Conservation (phyloP, 2,329 filamentous ascomycete genomes). For the Leptographium wingfieldii region DNA sequence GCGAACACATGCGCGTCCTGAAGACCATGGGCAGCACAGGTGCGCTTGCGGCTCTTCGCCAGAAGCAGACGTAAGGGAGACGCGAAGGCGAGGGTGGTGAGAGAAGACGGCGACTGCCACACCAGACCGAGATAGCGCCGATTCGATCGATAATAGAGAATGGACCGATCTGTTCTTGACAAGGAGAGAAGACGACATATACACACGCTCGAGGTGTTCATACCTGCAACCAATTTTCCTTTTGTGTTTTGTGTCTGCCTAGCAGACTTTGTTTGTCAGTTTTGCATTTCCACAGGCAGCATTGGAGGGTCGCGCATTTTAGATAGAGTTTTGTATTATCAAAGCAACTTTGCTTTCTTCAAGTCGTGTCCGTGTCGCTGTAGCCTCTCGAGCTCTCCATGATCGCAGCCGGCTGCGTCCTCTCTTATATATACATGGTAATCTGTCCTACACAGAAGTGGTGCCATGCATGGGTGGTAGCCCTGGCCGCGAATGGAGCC, state of each 20-base stretch:
- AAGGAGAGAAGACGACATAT: background rate
- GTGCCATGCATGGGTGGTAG: background rate
- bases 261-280: no score
- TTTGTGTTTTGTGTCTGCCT: no score
- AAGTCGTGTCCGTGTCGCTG: no score
- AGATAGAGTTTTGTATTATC: no score
- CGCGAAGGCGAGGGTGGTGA: background rate
- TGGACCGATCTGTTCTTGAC: background rate
- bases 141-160: background rate
- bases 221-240: no score
- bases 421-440: background rate
- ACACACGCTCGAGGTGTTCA: background rate
- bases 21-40: slow-evolving; percentile 1
- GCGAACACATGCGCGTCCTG: slow-evolving; percentile 38
- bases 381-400: no score
- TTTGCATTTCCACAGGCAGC: no score
- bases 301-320: no score
- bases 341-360: no score
- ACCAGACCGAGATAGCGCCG: background rate
- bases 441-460: background rate
- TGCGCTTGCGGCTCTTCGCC: background rate
- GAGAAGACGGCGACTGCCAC: background rate
- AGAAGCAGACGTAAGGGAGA: background rate
- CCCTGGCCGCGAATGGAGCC: background rate
- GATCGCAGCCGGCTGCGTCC: no score